Evolutionary conservation across 345 rosid species (phyloP).

Genomic region (Acer saccharum): DNA sequence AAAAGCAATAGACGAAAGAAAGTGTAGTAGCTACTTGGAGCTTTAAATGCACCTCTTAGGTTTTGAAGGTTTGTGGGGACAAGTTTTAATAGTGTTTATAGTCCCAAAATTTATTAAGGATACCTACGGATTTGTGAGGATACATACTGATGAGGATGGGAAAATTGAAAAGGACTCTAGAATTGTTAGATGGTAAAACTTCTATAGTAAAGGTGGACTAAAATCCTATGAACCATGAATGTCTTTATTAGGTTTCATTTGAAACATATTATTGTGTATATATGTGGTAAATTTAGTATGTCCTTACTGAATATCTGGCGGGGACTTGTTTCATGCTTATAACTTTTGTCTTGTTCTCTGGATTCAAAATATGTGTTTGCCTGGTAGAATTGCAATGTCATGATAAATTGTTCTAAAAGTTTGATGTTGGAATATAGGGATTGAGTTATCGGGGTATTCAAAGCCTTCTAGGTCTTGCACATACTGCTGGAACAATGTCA

Average conservation of each 20-base stretch:
- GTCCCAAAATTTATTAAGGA: neutral
- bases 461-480: conserved; percentile 59
- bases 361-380: neutral
- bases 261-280: neutral
- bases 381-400: neutral
- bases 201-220: neutral
- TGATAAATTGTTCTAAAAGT: neutral
- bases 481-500: conserved; percentile 62
- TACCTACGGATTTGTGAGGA: neutral
- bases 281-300: neutral
- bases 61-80: neutral
- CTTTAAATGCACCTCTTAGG: neutral
- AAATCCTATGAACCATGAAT: neutral
- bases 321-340: neutral
- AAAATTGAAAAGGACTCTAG: neutral
- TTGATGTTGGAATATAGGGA: conserved; percentile 41
- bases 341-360: neutral
- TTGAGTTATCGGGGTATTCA: conserved; percentile 59
- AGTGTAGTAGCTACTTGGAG: neutral
- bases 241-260: neutral
- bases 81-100: neutral
- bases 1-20: neutral
- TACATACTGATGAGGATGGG: neutral
- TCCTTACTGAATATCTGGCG: neutral
- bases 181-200: neutral